Conservation (phyloP, 176 grass and related monocot species). For the Ensete glaucum region DNA sequence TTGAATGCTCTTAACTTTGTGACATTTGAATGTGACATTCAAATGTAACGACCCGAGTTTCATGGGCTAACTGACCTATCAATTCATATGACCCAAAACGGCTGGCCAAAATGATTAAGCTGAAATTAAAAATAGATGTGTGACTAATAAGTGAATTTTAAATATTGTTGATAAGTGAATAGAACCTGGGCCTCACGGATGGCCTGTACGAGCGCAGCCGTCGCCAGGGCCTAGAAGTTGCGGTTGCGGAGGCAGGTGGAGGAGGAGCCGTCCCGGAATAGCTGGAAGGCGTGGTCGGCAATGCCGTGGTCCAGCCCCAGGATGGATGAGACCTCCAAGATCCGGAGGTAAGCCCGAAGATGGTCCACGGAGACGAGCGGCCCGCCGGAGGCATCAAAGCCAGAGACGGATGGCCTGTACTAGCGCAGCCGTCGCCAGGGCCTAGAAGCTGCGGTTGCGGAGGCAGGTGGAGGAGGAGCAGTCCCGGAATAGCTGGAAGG, state of each 20-base stretch:
- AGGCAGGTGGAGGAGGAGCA: slow-evolving; percentile 77
- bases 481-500: slow-evolving; percentile 88
- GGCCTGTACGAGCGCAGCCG: slow-evolving; percentile 87
- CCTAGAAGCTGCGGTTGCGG: slow-evolving; percentile 85
- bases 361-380: slow-evolving; percentile 85
- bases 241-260: slow-evolving; percentile 85
- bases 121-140: too few relatives aligned
- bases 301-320: slow-evolving; percentile 72
- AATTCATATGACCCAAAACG: too few relatives aligned
- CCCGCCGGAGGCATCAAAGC: slow-evolving; percentile 36
- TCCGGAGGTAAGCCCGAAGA: slow-evolving; percentile 94
- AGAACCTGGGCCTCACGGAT: slow-evolving; percentile 88
- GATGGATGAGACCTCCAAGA: slow-evolving; percentile 79
- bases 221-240: slow-evolving; percentile 79
- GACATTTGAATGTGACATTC: too few relatives aligned
- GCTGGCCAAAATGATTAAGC: too few relatives aligned
- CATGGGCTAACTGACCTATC: too few relatives aligned
- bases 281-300: slow-evolving; percentile 83
- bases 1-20: too few relatives aligned
- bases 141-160: too few relatives aligned
- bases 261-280: slow-evolving; percentile 86
- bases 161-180: background rate
- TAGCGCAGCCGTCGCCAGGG: slow-evolving; percentile 80
- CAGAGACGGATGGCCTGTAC: slow-evolving; percentile 84
- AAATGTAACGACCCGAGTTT: too few relatives aligned